Evolutionary conservation across 2,329 filamentous ascomycete species (phyloP).

Genomic region (Periconia sp.): DNA sequence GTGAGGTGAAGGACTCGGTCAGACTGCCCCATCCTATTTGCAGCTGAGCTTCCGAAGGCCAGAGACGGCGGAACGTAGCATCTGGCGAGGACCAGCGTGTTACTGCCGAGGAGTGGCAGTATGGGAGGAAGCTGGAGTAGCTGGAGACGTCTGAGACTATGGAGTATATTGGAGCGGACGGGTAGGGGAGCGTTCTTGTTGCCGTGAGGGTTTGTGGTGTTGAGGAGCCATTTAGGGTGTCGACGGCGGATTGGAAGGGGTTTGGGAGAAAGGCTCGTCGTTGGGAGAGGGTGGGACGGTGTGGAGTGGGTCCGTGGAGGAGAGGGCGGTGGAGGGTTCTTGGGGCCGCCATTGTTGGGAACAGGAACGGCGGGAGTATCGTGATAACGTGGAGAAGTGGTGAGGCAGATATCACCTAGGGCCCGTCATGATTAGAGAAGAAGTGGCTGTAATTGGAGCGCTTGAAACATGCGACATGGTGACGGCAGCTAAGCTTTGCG

Average conservation of each 20-base stretch:
- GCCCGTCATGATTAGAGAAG: too few species aligned
- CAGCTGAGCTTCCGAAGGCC: conserved; percentile 78
- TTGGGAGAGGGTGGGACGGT: conserved; percentile 19
- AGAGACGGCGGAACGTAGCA: conserved; percentile 54
- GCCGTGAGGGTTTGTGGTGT: conserved; percentile 71
- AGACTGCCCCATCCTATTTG: conserved; percentile 85
- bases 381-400: neutral
- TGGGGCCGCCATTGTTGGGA: conserved; percentile 29
- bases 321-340: conserved; percentile 50
- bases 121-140: conserved; percentile 89
- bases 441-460: too few species aligned
- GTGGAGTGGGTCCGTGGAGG: conserved; percentile 28
- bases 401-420: too few species aligned
- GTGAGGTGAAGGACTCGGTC: conserved; percentile 81
- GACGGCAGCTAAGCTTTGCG: conserved; percentile 27
- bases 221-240: conserved; percentile 33
- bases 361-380: neutral
- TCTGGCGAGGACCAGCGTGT: conserved; percentile 72
- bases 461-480: conserved; percentile 3
- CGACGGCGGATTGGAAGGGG: conserved; percentile 53
- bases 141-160: conserved; percentile 84
- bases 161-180: conserved; percentile 72
- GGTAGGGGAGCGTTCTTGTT: conserved; percentile 77
- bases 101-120: conserved; percentile 79
- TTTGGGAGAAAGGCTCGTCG: conserved; percentile 53